Evolutionary conservation across 2,329 filamentous ascomycete genomes (phyloP), one percentile per base, ranked within the genome.

Genomic region (Phoma sp.): DNA sequence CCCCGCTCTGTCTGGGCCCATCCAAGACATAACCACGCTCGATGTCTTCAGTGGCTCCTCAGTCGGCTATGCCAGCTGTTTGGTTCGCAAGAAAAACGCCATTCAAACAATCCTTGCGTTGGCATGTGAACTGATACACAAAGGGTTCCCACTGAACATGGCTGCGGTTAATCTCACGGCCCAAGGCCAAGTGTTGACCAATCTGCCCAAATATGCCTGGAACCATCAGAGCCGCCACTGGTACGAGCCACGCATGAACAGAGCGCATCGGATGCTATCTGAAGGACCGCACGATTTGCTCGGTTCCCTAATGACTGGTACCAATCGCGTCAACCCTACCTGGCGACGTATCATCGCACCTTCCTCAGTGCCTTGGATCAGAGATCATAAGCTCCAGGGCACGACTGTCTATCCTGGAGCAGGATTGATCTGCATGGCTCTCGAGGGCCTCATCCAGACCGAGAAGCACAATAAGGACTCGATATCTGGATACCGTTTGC

Each of bases 141-240:
- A 21, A n/a, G 51, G 41, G 1, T 43, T 35, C 8, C 37, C 37
- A 7, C 31, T 69, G 25, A 38, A 69, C 17, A 19, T 68, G 10
- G 51, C 22, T 10, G 47, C 41, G 2, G 47, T 63, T 0, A 69
- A 67, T 10, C 31, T 49, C 6, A 49, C 47, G 6, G 10, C 25
- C 25, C 17, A 31, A 2, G 17, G 25, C 37, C 41, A 8, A 21
- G 46, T 54, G 4, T 53, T 52, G 10, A 61, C 54, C 0, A 55
- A 68, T 25, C 68, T 76, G 0, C 73, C 74, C 2, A 56, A 58
- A 7, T 77, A 76, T 38, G 60, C 64, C 1, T 77, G 71, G 67
- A 71, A 75, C 47, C 73, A 76, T 53, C 58, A 62, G 7, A 63
- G 53, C 12, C 49, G 58, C 13, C 70, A 69, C 54, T 76, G 72